phyloP scores from a whole-genome alignment of 345 rosid genomes.

The Microcos paniculata region DNA sequence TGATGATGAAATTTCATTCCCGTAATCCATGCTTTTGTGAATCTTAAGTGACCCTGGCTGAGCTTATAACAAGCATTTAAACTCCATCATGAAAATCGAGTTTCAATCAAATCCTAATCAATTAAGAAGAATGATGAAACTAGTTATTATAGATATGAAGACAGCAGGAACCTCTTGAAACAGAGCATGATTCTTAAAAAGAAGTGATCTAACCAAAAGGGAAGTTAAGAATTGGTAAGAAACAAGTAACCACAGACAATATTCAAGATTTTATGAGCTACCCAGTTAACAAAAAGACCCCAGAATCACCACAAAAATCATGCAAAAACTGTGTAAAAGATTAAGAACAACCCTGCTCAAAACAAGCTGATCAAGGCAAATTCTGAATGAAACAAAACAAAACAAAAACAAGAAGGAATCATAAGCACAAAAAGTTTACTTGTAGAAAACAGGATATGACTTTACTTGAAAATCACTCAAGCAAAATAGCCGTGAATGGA shows the following conservation, averaged over 20 bases:
- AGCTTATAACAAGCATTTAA: not conserved
- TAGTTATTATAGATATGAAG: not conserved
- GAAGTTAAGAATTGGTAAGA: not conserved
- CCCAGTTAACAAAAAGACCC: not conserved
- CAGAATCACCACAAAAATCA: too few relatives aligned
- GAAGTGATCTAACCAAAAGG: too few relatives aligned
- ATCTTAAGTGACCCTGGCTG: not conserved
- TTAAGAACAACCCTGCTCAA: too few relatives aligned
- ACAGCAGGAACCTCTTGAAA: too few relatives aligned
- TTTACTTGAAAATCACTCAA: not conserved
- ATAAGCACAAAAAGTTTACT: not conserved
- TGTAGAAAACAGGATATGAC: not conserved
- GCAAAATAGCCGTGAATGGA: not conserved
- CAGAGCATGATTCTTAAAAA: too few relatives aligned
- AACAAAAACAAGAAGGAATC: not conserved
- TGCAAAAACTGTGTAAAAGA: too few relatives aligned
- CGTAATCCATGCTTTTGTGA: conserved; percentile 31
- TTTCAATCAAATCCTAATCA: not conserved
- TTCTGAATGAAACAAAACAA: not conserved
- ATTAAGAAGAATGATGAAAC: not conserved
- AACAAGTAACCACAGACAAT: not conserved
- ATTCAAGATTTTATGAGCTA: not conserved
- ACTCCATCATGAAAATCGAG: not conserved
- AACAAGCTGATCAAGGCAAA: not conserved
- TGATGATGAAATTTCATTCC: conserved; percentile 34